Percentiles rank a stretch among this genome's conserved stretches.
These are phyloP conservation scores for Cladosporium phlei DNA, from an alignment of 2,329 filamentous ascomycete species.

Conservation along the genomic window DNA sequence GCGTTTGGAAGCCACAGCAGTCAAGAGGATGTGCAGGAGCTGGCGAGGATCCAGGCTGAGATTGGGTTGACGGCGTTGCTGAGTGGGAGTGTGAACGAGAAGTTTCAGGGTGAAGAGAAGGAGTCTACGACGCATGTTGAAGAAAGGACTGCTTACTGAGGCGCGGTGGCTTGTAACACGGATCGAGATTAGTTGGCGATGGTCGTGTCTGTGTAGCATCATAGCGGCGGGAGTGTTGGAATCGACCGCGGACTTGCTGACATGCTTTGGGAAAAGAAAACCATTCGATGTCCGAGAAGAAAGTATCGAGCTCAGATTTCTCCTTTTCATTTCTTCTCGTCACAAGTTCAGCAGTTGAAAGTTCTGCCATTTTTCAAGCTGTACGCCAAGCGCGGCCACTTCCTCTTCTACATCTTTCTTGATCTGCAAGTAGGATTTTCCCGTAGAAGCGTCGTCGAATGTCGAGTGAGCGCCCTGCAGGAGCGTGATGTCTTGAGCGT, in stretches of 20 bases:
- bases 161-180: too few relatives aligned
- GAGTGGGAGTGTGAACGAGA: neutral
- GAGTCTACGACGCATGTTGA: neutral
- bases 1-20: slow-evolving; percentile 9
- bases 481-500: neutral
- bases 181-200: too few relatives aligned
- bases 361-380: neutral
- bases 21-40: neutral
- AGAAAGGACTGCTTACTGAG: too few relatives aligned
- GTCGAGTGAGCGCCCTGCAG: neutral
- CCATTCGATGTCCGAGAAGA: too few relatives aligned
- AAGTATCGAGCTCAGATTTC: too few relatives aligned
- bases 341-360: neutral
- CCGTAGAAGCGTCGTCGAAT: neutral
- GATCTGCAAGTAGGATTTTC: neutral
- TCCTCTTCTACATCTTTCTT: neutral
- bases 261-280: too few relatives aligned
- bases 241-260: too few relatives aligned
- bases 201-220: too few relatives aligned
- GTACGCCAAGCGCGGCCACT: neutral
- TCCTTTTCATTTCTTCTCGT: too few relatives aligned
- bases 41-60: neutral
- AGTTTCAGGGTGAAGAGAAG: neutral
- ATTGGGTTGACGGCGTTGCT: neutral
- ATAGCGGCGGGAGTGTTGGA: too few relatives aligned